Evolutionary conservation across 148 eudicot species (phyloP), one percentile per base, ranked within the genome.

Genomic region (Rheum nobile): DNA sequence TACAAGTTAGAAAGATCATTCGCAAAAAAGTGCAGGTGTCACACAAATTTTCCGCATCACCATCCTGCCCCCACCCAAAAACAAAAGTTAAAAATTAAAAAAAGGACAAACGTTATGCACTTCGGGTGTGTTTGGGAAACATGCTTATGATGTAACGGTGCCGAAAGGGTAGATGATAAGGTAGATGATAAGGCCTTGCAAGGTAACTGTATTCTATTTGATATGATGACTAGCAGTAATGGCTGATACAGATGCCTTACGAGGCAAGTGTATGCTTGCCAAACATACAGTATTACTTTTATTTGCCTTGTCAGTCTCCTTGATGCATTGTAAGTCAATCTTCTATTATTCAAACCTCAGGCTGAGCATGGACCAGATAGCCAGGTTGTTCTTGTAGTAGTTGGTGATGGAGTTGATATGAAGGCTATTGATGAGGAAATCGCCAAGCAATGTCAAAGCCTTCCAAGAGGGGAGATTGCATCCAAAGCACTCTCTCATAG

Each of bases 361-460:
- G 99, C 99, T 73, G 99, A 96, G 90, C 99, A 96, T 77, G 97
- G 99, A 55, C 97, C 99, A 46, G 99, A 96, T 72, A 96, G 96
- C 83, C 99, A 96, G 83, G 99, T 96, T 72, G 99, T 92, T 79
- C 91, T 96, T 22, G 96, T 92, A 41, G 77, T 89, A 83, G 92
- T 88, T 83, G 99, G 97, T 71, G 97, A 89, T 74, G 92, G 85
- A 75, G 91, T 89, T 35, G 84, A 92, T 82, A 68, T 89, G 74
- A 77, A 22, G 59, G 91, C 82, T 42, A 86, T 96, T 78, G 85
- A 87, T 75, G 88, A 83, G 71, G 92, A 96, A 85, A 88, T 96
- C 71, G 76, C 61, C 74, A 92, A 86, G 82, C 99, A 96, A 72
- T 96, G 97, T 75, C 72, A 88, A 44, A 85, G 79, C 71, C 99